Base-by-base conservation (phyloP, 176 grass and related monocot species). In the Panicum miliaceum region DNA sequence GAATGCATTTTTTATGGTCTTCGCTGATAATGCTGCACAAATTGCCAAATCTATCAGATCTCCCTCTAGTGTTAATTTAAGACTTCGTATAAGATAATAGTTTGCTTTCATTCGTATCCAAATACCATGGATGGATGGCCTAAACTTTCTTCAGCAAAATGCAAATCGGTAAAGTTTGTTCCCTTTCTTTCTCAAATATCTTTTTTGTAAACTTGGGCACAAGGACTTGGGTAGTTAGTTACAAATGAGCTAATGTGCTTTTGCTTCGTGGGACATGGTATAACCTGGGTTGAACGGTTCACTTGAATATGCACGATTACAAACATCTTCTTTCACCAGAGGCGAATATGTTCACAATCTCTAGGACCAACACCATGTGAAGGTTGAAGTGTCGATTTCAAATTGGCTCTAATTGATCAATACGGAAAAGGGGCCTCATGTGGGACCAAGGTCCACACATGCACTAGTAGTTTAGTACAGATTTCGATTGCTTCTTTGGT, bases 21-120 rank as follows among this genome's bases (percentile, higher is more conserved):
- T 98, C 87, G 81, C 93, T 89, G 93, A 87, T 85, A 90, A 86
- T 91, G 80, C 96, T 98, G 96, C 96, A 98, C 67, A 87, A 92
- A 96, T 92, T 92, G 56, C 68, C 83, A 92, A 89, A 89, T 86
- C 79, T 92, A 92, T 92, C 86, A 92, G 90, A 81, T 76, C 63
- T 54, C 29, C 19, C 73, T 83, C 60, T 92, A 82, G 23, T 86
- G 41, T 79, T 35, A 71, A 18, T 73, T 77, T 77, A 83, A 38
- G 61, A 80, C 35, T 74, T 43, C 5, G 34, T 45, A 76, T 32
- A 82, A 43, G 58, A 66, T 66, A 85, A 82, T 73, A 15, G 19
- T 81, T 88, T 86, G 16, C 47, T 79, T 61, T 56, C 52, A 1
- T 77, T 61, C 25, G 46, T 61, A 61, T 50, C 38, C 27, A 70